phyloP scores from a whole-genome alignment of 345 rosid genomes.

The Gossypium australe region DNA sequence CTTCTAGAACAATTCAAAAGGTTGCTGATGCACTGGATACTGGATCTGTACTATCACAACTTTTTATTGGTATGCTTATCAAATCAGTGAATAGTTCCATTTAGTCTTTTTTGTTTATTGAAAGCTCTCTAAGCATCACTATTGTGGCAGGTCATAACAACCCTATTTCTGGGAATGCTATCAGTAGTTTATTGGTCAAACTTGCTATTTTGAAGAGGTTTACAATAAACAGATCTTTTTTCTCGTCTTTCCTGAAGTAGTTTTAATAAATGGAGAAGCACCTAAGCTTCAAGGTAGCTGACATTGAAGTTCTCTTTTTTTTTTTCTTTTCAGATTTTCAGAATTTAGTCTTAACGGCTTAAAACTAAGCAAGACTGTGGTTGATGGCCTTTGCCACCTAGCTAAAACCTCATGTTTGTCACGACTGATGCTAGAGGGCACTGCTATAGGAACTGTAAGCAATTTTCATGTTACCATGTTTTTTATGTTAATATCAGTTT shows the following conservation, averaged over 20 bases:
- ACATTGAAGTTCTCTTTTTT: slow-evolving; percentile 11
- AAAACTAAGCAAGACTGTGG: slow-evolving; percentile 62
- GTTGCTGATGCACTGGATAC: slow-evolving; percentile 56
- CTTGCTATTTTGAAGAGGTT: slow-evolving; percentile 62
- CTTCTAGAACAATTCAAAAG: slow-evolving; percentile 81
- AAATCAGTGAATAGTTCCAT: slow-evolving; percentile 3
- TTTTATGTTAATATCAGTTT: not conserved
- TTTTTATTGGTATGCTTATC: slow-evolving; percentile 55
- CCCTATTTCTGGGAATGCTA: slow-evolving; percentile 58
- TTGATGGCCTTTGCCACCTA: slow-evolving; percentile 64
- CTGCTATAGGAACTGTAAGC: slow-evolving; percentile 75
- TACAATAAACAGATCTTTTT: slow-evolving; percentile 6
- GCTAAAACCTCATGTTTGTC: slow-evolving; percentile 57
- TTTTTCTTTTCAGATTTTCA: slow-evolving; percentile 46
- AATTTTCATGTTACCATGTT: not conserved
- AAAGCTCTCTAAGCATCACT: slow-evolving; percentile 4
- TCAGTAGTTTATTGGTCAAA: slow-evolving; percentile 55
- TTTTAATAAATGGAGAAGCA: slow-evolving; percentile 5
- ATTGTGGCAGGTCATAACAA: slow-evolving; percentile 59
- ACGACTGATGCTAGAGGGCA: slow-evolving; percentile 66
- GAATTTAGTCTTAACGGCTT: slow-evolving; percentile 76
- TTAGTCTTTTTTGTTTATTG: slow-evolving; percentile 10
- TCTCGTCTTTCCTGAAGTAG: not conserved
- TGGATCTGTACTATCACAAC: slow-evolving; percentile 61
- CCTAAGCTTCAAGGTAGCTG: not conserved